These are phyloP conservation scores for Naganishia cerealis DNA, from an alignment of 1,284 basidiomycete genomes.

Conservation along the genomic window DNA sequence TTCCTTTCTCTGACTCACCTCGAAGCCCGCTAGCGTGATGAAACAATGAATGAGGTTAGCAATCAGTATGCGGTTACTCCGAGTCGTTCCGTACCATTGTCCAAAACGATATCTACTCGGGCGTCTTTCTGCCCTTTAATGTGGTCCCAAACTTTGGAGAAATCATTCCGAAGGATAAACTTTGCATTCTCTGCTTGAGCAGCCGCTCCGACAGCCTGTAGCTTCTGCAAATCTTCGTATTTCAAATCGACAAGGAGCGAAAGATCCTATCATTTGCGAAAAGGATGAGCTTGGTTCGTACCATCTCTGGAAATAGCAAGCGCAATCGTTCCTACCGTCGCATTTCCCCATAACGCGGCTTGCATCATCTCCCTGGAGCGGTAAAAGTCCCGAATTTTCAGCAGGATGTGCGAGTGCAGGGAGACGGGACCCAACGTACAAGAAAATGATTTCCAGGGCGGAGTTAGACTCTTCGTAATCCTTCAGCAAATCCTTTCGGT, in stretches of 20 bases:
- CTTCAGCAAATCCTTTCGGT: conserved; percentile 39
- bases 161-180: conserved; percentile 82
- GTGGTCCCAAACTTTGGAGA: conserved; percentile 72
- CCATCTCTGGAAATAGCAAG: background rate
- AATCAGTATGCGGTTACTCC: conserved; percentile 5
- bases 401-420: background rate
- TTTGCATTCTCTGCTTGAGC: conserved; percentile 71
- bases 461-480: conserved; percentile 43
- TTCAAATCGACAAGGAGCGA: conserved; percentile 54
- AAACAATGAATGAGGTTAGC: background rate
- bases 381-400: background rate
- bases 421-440: conserved; percentile 39
- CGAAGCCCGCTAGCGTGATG: conserved; percentile 71
- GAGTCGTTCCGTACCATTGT: conserved; percentile 68
- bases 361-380: conserved; percentile 51
- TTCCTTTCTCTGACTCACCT: conserved; percentile 57
- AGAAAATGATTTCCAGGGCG: conserved; percentile 50
- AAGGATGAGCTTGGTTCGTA: background rate
- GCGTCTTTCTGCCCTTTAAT: conserved; percentile 62
- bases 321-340: conserved; percentile 42
- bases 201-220: conserved; percentile 77
- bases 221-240: conserved; percentile 71
- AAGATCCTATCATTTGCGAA: conserved; percentile 44
- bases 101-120: conserved; percentile 82
- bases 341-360: conserved; percentile 54